Evolutionary conservation across 192 early-diverging fungal genomes (phyloP), one percentile per base, ranked within the genome.

Genomic region (Thamnidium elegans): DNA sequence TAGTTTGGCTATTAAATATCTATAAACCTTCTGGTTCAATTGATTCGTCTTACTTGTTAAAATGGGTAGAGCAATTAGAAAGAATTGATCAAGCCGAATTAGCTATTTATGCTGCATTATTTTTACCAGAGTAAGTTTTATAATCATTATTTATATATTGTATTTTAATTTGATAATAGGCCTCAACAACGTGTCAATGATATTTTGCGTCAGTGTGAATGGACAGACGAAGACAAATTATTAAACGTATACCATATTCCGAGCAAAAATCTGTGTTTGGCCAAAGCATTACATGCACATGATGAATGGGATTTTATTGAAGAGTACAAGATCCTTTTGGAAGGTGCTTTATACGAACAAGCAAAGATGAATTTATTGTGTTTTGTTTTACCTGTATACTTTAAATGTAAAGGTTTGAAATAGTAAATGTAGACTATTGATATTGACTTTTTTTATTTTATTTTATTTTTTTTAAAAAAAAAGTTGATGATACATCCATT

Each of bases 201-300:
- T 13, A 20, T 59, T 14, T 45, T 59, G 2, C 58, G 43, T 7
- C 20, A 21, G 1, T 59, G 39, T 23, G 58, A 59, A 45, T 59
- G 43, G 36, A 42, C 19, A n/a, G 43, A 45, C 0, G 43, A 59
- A 15, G 13, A 59, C 20, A 23, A 23, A 14, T 13, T 59, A 30
- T 59, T 59, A 20, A 42, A 59, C 11, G 43, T 10, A 15, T 59
- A 43, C 44, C 13, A 59, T 44, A 59, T 59, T 23, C 14, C 58
- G 26, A 59, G 20, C 2, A 42, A 45, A 8, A 39, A 36, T 2
- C 11, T 59, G 5, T 26, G 20, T 2, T 44, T 21, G 11, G 58
- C 11, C 7, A 45, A 44, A 21, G 58, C 58, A 15, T 13, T 59
- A 7, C n/a, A 45, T 44, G 58, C 58, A 6, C 58, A 59, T 42